Percentiles rank a stretch among this genome's conserved stretches.
Evolutionary conservation across 441 rosid species (phyloP).

Genomic region (Pelargonium citronellum): DNA sequence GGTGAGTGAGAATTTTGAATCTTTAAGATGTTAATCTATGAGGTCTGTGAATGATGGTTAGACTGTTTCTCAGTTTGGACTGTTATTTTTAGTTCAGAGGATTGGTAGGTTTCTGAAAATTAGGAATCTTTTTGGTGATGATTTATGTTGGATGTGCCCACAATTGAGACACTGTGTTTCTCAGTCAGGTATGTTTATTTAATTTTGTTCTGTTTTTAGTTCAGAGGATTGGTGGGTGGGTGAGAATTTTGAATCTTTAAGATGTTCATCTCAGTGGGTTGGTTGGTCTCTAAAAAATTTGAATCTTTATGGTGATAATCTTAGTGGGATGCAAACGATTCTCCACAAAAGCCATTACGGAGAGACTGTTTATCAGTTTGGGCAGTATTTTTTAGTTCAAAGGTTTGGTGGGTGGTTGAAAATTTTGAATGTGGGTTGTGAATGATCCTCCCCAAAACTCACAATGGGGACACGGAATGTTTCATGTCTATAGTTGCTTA

Average conservation of each 20-base stretch:
- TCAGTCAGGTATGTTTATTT: background rate
- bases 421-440: background rate
- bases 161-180: background rate
- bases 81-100: background rate
- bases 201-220: background rate
- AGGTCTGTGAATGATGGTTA: background rate
- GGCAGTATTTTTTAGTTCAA: background rate
- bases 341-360: background rate
- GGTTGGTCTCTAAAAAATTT: background rate
- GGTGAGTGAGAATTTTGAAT: slow-evolving; percentile 14
- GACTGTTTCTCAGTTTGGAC: no score
- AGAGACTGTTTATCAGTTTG: background rate
- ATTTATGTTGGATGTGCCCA: background rate
- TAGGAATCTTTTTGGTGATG: background rate
- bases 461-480: background rate
- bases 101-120: background rate
- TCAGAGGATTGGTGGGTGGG: background rate
- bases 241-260: slow-evolving; percentile 3
- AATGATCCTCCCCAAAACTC: background rate
- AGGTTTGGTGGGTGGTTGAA: background rate
- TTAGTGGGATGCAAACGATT: background rate
- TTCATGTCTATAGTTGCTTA: background rate
- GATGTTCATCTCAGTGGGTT: background rate
- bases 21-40: background rate
- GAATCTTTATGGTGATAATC: background rate